Conservation (phyloP, 169 alveolate species). For the Pseudocohnilembus persalinus region DNA sequence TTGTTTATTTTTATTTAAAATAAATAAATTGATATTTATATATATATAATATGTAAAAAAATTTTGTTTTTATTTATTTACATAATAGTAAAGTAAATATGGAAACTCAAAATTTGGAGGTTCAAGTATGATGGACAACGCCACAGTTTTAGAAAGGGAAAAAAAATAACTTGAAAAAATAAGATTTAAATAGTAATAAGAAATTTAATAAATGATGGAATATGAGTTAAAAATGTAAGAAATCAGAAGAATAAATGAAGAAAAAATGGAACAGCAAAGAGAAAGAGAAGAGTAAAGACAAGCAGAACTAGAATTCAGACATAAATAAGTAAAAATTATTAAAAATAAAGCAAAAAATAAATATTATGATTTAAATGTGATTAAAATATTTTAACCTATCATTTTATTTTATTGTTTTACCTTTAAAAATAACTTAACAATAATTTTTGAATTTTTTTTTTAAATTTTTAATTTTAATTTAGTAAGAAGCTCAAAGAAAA, state of each 20-base stretch:
- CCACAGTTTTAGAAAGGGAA: conserved; percentile 49
- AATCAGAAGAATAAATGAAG: conserved; percentile 62
- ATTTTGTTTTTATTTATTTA: background rate
- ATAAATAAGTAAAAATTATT: conserved; percentile 45
- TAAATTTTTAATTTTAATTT: background rate
- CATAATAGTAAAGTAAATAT: background rate
- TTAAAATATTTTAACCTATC: background rate
- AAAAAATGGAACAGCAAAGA: conserved; percentile 40
- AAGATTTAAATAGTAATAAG: conserved; percentile 50
- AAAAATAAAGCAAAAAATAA: conserved; percentile 33
- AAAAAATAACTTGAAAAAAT: conserved; percentile 48
- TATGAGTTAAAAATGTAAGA: conserved; percentile 62
- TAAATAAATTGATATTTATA: background rate
- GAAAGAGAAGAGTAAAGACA: conserved; percentile 50
- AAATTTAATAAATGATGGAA: conserved; percentile 66
- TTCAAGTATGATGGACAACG: background rate
- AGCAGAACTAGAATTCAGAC: conserved; percentile 41
- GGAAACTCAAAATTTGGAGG: background rate
- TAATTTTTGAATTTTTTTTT: too few relatives aligned
- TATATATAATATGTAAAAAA: background rate
- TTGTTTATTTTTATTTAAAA: background rate
- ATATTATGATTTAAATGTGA: background rate
- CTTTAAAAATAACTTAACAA: too few relatives aligned
- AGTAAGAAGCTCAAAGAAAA: conserved; percentile 31
- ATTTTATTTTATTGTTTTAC: too few relatives aligned